Percentiles rank a stretch among this genome's conserved stretches.
Evolutionary conservation across 371 early-diverging fungal genomes (phyloP).

Genomic region (Circinella minor): DNA sequence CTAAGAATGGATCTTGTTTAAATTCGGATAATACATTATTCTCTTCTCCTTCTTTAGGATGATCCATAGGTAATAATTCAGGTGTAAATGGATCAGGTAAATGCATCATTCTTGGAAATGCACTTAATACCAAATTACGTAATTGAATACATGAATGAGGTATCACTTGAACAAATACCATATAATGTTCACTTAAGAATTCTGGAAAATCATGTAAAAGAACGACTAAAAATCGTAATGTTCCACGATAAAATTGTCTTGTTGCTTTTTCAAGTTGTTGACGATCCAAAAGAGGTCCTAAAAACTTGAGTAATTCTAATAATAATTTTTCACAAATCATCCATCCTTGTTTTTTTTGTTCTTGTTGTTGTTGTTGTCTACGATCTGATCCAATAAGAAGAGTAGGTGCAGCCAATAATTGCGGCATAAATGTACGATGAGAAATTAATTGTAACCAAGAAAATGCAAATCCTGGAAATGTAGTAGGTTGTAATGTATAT

Average conservation of each 20-base stretch:
- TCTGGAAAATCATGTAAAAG: constrained; percentile 97
- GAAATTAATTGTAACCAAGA: constrained; percentile 94
- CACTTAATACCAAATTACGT: constrained; percentile 91
- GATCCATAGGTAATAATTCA: constrained; percentile 88
- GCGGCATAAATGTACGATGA: constrained; percentile 90
- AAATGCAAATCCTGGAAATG: constrained; percentile 93
- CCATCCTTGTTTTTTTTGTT: constrained; percentile 66
- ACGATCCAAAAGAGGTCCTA: constrained; percentile 78
- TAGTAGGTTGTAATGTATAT: constrained; percentile 81
- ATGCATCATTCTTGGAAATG: constrained; percentile 93
- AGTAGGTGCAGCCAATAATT: constrained; percentile 38
- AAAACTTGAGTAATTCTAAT: constrained; percentile 78
- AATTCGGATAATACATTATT: constrained; percentile 64
- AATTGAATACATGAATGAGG: constrained; percentile 93
- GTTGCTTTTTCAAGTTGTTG: constrained; percentile 66
- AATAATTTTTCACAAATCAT: constrained; percentile 82
- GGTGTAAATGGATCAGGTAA: constrained; percentile 96
- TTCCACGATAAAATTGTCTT: constrained; percentile 86
- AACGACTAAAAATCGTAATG: constrained; percentile 87
- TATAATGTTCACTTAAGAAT: constrained; percentile 91
- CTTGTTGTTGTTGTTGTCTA: constrained; percentile 2
- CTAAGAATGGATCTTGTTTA: constrained; percentile 38
- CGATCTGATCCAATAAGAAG: constrained; percentile 30
- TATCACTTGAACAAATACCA: constrained; percentile 88
- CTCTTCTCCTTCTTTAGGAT: constrained; percentile 13